These are phyloP conservation scores for Vickermania ingenoplastis DNA, from an alignment of 208 protist genomes.

Conservation along the genomic window DNA sequence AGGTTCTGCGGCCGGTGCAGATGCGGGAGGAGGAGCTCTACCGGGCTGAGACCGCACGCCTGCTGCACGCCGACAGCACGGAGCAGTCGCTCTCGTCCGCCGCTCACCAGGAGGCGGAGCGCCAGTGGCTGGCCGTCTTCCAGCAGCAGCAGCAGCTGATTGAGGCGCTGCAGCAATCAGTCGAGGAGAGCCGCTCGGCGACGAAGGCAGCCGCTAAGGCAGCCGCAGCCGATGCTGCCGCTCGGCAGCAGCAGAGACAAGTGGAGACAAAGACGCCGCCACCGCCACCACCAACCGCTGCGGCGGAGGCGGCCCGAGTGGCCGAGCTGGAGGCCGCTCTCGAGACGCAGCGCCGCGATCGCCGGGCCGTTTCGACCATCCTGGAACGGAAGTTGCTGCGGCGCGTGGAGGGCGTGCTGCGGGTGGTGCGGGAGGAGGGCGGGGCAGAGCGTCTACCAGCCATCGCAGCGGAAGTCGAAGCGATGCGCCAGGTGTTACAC, in stretches of 20 bases:
- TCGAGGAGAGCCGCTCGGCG: not conserved
- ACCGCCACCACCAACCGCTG: no score
- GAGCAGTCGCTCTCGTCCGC: not conserved
- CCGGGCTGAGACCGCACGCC: not conserved
- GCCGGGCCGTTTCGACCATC: conserved; percentile 74
- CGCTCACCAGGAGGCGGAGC: not conserved
- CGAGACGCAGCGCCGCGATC: conserved; percentile 58
- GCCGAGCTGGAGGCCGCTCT: conserved; percentile 6
- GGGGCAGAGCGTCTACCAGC: not conserved
- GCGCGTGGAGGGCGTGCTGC: conserved; percentile 49
- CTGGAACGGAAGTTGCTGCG: conserved; percentile 75
- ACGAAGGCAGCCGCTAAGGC: not conserved
- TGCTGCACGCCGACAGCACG: not conserved
- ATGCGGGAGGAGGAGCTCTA: not conserved
- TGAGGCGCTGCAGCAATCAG: not conserved
- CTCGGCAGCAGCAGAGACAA: no score
- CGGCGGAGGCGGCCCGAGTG: not conserved
- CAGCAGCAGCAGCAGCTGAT: not conserved
- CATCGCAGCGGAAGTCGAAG: not conserved
- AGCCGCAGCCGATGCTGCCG: not conserved
- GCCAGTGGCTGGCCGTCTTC: not conserved
- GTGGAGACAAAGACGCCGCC: no score
- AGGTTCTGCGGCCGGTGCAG: not conserved
- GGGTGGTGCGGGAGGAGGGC: conserved; percentile 6
- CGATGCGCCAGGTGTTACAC: not conserved